These are phyloP conservation scores for Verticillium alfalfae DNA, from an alignment of 2,329 filamentous ascomycete genomes.

Conservation along the genomic window DNA sequence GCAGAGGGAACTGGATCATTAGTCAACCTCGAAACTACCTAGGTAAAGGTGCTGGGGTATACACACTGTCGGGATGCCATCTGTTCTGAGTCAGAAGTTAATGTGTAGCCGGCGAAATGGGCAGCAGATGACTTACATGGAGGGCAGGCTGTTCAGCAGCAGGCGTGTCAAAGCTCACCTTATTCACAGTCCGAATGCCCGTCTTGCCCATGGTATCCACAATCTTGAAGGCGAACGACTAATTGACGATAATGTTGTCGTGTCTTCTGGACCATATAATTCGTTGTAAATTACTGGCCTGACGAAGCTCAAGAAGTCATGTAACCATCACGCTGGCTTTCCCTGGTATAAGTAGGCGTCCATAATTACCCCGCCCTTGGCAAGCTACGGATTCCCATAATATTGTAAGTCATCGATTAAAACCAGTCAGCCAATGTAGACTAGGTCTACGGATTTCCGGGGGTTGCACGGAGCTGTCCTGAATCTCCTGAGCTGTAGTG, in stretches of 20 bases:
- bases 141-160: conserved; percentile 64
- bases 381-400: neutral
- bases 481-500: neutral
- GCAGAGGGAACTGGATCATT: conserved; percentile 60
- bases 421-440: neutral
- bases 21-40: neutral
- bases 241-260: neutral
- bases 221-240: neutral
- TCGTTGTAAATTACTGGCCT: too few relatives aligned
- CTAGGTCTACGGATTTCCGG: neutral
- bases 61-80: conserved; percentile 84
- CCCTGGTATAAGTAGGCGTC: conserved; percentile 4
- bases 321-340: neutral
- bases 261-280: neutral
- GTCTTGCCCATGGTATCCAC: conserved; percentile 48
- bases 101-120: neutral
- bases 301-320: neutral
- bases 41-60: neutral
- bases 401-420: neutral
- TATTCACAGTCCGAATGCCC: conserved; percentile 63
- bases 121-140: conserved; percentile 53
- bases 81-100: conserved; percentile 55
- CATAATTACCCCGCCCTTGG: conserved; percentile 9
- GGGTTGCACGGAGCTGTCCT: neutral
- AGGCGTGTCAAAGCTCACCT: conserved; percentile 67